phyloP scores from a whole-genome alignment of 176 grass and related monocot species.

The Typha latifolia region DNA sequence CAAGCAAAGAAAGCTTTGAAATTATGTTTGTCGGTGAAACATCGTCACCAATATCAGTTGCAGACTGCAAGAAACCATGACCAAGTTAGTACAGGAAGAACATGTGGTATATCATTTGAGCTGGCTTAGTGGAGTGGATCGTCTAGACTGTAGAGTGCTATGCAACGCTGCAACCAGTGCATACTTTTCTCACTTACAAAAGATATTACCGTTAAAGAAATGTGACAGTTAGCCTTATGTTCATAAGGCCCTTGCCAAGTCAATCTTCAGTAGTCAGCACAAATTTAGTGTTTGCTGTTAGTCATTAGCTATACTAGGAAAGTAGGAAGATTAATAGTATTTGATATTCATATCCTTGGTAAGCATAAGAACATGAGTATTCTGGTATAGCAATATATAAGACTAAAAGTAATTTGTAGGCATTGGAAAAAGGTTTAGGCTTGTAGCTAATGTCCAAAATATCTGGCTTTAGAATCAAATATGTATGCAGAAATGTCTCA shows the following conservation, averaged over 20 bases:
- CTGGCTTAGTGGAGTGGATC: too few species aligned
- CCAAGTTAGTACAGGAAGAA: slow-evolving; percentile 4
- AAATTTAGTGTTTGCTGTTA: not conserved
- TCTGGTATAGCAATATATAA: not conserved
- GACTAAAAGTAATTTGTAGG: not conserved
- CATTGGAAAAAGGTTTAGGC: not conserved
- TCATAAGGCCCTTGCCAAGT: not conserved
- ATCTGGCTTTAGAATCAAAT: not conserved
- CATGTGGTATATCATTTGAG: too few species aligned
- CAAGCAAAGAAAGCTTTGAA: slow-evolving; percentile 72
- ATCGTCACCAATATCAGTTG: slow-evolving; percentile 84
- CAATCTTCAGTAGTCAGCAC: not conserved
- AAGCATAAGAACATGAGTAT: not conserved
- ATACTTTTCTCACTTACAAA: not conserved
- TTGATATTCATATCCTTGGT: not conserved
- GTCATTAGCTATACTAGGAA: not conserved
- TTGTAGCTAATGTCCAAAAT: not conserved
- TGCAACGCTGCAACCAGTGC: not conserved
- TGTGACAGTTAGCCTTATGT: not conserved
- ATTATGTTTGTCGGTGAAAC: slow-evolving; percentile 80
- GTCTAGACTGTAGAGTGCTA: not conserved
- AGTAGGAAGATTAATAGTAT: not conserved
- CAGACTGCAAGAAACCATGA: slow-evolving; percentile 44
- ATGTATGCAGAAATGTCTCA: not conserved
- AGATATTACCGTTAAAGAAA: not conserved